Conservation (phyloP, 768 basidiomycete genomes). For the Phylloporus arenicola region DNA sequence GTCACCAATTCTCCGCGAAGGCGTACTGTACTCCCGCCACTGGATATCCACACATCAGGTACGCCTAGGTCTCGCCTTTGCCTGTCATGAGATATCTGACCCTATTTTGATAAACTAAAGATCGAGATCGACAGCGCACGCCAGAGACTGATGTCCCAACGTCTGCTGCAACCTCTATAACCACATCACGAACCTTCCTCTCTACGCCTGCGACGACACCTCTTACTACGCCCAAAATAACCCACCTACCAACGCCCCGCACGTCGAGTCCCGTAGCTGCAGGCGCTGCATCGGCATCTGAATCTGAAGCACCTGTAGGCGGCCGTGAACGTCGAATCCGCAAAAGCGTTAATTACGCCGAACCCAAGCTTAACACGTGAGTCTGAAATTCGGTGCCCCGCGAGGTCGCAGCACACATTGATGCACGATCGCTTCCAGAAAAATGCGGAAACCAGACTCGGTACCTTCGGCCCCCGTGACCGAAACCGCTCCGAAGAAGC, state of each 20-base stretch:
- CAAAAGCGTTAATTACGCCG: conserved; percentile 82
- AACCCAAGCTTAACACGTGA: conserved; percentile 85
- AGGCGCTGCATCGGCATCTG: conserved; percentile 31
- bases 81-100: conserved; percentile 11
- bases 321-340: conserved; percentile 53
- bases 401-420: conserved; percentile 3
- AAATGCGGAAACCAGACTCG: conserved; percentile 85
- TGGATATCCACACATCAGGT: conserved; percentile 37
- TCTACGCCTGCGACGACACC: conserved; percentile 43
- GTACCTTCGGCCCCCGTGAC: conserved; percentile 33
- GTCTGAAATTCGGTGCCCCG: conserved; percentile 24
- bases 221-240: conserved; percentile 26
- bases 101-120: conserved; percentile 14
- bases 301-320: conserved; percentile 26
- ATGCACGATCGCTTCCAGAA: conserved; percentile 39
- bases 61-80: conserved; percentile 8
- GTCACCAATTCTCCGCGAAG: conserved; percentile 53
- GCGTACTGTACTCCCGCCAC: conserved; percentile 30
- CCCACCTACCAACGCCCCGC: conserved; percentile 46
- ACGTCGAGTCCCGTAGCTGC: conserved; percentile 42
- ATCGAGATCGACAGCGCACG: conserved; percentile 34
- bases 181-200: conserved; percentile 36
- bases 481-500: conserved; percentile 37
- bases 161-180: conserved; percentile 32
- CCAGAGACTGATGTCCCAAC: conserved; percentile 34